Evolutionary conservation across 306 rosid species (phyloP).

Genomic region (Fragaria vesca): DNA sequence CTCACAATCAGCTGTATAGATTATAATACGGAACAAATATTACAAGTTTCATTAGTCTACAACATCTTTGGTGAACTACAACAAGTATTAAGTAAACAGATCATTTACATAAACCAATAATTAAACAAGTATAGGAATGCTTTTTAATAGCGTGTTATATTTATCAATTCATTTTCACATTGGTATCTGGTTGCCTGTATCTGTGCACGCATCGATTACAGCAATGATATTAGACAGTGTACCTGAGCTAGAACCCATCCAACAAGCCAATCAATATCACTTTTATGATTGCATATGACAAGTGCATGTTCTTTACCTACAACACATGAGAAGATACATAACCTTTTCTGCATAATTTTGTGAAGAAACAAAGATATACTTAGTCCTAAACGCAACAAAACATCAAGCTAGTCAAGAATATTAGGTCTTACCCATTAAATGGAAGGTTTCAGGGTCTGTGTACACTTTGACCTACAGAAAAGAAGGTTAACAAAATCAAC

Average conservation of each 20-base stretch:
- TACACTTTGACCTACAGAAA: slow-evolving; percentile 65
- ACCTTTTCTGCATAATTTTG: slow-evolving; percentile 3
- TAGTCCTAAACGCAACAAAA: slow-evolving; percentile 12
- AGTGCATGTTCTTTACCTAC: slow-evolving; percentile 95
- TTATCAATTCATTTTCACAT: background rate
- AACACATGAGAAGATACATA: slow-evolving; percentile 30
- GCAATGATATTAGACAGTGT: slow-evolving; percentile 27
- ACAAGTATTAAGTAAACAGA: background rate
- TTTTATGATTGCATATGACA: slow-evolving; percentile 74
- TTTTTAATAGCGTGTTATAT: background rate
- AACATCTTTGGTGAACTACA: background rate
- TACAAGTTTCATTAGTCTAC: background rate
- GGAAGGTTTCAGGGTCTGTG: slow-evolving; percentile 67
- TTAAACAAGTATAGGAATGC: background rate
- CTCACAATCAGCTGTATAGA: slow-evolving; percentile 28
- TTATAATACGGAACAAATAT: slow-evolving; percentile 20
- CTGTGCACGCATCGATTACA: slow-evolving; percentile 15
- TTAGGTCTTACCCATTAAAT: slow-evolving; percentile 67
- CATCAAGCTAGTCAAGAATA: slow-evolving; percentile 14
- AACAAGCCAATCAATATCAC: slow-evolving; percentile 97
- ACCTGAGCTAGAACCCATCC: slow-evolving; percentile 96
- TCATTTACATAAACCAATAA: background rate
- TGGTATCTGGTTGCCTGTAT: background rate
- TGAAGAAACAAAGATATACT: background rate
- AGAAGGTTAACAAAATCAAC: slow-evolving; percentile 30